Conservation (phyloP, 306 rosid species). For the Cicer chorassanicum region DNA sequence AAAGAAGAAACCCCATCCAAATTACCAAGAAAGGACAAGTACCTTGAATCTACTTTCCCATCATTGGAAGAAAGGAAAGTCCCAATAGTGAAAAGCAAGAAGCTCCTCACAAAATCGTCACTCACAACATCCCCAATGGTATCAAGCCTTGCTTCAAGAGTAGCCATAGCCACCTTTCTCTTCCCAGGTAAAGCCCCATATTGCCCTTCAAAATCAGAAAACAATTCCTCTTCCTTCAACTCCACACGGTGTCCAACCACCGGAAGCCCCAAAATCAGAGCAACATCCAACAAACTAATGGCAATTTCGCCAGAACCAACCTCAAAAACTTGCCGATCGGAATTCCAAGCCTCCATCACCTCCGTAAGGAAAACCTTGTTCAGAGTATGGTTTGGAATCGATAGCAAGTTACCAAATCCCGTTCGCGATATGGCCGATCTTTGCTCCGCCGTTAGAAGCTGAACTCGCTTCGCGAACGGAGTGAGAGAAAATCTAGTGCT, state of each 20-base stretch:
- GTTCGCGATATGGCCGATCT: slow-evolving; percentile 31
- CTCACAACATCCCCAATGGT: slow-evolving; percentile 43
- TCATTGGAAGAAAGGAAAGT: slow-evolving; percentile 49
- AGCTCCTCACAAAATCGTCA: slow-evolving; percentile 55
- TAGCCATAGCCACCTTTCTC: slow-evolving; percentile 50
- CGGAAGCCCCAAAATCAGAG: slow-evolving; percentile 52
- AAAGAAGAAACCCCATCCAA: slow-evolving; percentile 45
- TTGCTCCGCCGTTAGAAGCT: slow-evolving; percentile 48
- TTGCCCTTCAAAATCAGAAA: slow-evolving; percentile 50
- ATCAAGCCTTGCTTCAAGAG: slow-evolving; percentile 50
- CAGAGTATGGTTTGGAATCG: slow-evolving; percentile 46
- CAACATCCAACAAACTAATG: slow-evolving; percentile 46
- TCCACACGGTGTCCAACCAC: slow-evolving; percentile 48
- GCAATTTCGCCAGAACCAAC: slow-evolving; percentile 42
- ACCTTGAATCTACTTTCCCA: slow-evolving; percentile 56
- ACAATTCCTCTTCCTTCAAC: slow-evolving; percentile 41
- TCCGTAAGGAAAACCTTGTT: slow-evolving; percentile 48
- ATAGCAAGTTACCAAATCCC: slow-evolving; percentile 50
- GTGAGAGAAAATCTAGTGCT: slow-evolving; percentile 47
- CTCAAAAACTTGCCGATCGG: slow-evolving; percentile 38
- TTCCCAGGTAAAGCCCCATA: slow-evolving; percentile 46
- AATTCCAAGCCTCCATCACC: slow-evolving; percentile 54
- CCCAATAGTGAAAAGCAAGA: slow-evolving; percentile 53
- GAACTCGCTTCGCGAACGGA: slow-evolving; percentile 45
- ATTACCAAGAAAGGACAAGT: slow-evolving; percentile 44